A percentile compares a stretch with the other conserved stretches of the same genome.
These are phyloP conservation scores for Boletus subcaerulescens DNA, from an alignment of 768 basidiomycete species.

Conservation along the genomic window DNA sequence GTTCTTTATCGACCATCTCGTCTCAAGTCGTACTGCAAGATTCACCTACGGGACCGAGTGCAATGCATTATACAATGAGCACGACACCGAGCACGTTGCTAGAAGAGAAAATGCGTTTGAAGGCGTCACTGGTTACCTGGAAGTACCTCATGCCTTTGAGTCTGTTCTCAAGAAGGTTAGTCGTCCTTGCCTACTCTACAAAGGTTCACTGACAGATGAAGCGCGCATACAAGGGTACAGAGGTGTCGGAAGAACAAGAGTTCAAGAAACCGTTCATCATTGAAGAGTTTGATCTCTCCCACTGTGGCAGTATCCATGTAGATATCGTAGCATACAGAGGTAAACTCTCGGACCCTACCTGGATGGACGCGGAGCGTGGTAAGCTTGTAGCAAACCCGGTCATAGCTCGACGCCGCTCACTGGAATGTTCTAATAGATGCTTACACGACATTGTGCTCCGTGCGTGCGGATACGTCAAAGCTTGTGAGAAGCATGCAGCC, in stretches of 20 bases:
- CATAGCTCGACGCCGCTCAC: neutral
- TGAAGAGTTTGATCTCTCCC: slow-evolving; percentile 14
- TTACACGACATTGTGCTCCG: slow-evolving; percentile 10
- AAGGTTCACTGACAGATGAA: too few species aligned
- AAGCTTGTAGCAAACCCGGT: neutral
- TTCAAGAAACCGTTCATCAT: slow-evolving; percentile 13
- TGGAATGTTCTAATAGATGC: neutral
- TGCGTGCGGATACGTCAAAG: slow-evolving; percentile 13
- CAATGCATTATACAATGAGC: slow-evolving; percentile 9
- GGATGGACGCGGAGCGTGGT: slow-evolving; percentile 10
- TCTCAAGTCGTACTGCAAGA: slow-evolving; percentile 8
- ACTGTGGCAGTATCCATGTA: slow-evolving; percentile 12
- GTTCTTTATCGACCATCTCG: slow-evolving; percentile 10
- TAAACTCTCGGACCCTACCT: neutral
- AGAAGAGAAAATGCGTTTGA: slow-evolving; percentile 7
- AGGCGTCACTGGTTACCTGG: slow-evolving; percentile 6
- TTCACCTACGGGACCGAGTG: slow-evolving; percentile 15
- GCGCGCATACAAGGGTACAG: neutral
- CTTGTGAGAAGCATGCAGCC: too few species aligned
- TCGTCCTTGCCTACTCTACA: neutral
- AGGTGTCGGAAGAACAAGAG: slow-evolving; percentile 14
- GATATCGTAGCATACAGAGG: slow-evolving; percentile 17
- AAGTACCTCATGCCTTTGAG: slow-evolving; percentile 10
- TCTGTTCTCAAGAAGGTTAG: slow-evolving; percentile 7
- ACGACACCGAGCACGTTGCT: slow-evolving; percentile 3